Percentiles rank a stretch among this genome's conserved stretches.
Evolutionary conservation across 495 filamentous ascomycete species (phyloP).

Genomic region (Echria macrotheca): DNA sequence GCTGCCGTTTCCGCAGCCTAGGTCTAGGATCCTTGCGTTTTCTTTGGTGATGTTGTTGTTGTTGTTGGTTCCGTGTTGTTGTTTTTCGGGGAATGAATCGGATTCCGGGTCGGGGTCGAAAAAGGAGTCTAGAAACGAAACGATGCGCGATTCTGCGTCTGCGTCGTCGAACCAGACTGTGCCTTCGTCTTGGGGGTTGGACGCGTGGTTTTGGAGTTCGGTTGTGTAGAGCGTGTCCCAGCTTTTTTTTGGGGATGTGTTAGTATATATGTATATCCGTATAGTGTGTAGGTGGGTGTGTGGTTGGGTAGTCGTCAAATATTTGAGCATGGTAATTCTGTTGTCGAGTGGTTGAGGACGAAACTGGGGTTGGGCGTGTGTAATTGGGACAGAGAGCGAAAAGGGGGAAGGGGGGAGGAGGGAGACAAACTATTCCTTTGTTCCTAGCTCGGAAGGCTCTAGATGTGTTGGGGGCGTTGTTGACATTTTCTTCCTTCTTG

Average conservation of each 20-base stretch:
- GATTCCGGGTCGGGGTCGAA: constrained; percentile 12
- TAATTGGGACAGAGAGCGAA: background rate
- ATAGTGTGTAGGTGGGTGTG: constrained; percentile 2
- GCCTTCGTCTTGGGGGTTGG: constrained; percentile 57
- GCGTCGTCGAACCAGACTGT: constrained; percentile 76
- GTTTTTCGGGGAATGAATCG: too few relatives aligned
- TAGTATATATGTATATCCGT: too few relatives aligned
- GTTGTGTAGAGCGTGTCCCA: constrained; percentile 62
- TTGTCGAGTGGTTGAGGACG: too few relatives aligned
- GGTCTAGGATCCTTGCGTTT: constrained; percentile 53
- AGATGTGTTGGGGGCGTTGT: constrained; percentile 40
- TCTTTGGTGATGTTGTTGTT: too few relatives aligned
- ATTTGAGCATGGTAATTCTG: too few relatives aligned
- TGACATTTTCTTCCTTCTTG: background rate
- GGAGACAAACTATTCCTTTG: constrained; percentile 59
- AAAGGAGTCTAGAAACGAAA: constrained; percentile 44
- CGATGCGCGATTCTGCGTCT: constrained; percentile 56
- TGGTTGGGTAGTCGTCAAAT: too few relatives aligned
- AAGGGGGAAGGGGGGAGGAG: background rate
- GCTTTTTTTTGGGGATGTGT: too few relatives aligned
- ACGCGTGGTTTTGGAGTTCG: constrained; percentile 57
- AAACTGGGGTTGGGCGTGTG: background rate
- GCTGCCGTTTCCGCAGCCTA: constrained; percentile 91
- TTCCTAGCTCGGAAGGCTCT: constrained; percentile 59
- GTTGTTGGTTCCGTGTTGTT: too few relatives aligned